Evolutionary conservation across 306 rosid species (phyloP), one percentile per base, ranked within the genome.

Genomic region (Gillenia trifoliata): DNA sequence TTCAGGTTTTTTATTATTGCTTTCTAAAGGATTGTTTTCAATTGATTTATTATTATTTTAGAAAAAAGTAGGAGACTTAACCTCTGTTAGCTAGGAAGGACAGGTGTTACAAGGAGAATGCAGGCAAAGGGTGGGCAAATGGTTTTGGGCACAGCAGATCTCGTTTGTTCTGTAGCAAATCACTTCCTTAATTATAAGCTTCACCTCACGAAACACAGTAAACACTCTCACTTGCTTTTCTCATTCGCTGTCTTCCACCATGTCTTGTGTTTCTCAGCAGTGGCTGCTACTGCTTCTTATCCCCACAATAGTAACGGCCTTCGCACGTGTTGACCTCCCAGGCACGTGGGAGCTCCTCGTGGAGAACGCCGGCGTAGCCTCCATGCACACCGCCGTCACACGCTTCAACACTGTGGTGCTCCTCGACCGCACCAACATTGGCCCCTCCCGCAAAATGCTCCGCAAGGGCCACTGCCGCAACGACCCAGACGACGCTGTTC

Each of bases 331-430:
- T 8, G 82, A 84, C 0, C 96, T 93, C 73, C 98, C 98, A 4
- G 98, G 98, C 85, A 81, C 91, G 75, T 93, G 98, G 98, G 92
- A 93, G 55, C 84, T 85, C 2, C 83, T 93, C 2, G 75, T 86
- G 0, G 30, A 84, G 38, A 78, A 91, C 74, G 97, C 98, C 11
- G 98, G 98, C 76, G 67, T 93, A 45, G 78, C 98, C 64, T 93
- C 98, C 67, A 93, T 93, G 97, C 98, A 93, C 86, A 91, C 98
- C 4, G 92, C 90, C 52, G 97, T 93, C 63, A 93, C 98, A 4
- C 96, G 89, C 71, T 89, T 86, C 89, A 88, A 93, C 83, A 93
- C 93, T 20, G 98, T 78, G 13, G 77, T 93, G 8, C 96, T 93
- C 76, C 87, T 93, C 1, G 98, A 93, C 85, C 91, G 98, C 31